Evolutionary conservation across 495 filamentous ascomycete genomes (phyloP).

Genomic region (Neurospora sp.): DNA sequence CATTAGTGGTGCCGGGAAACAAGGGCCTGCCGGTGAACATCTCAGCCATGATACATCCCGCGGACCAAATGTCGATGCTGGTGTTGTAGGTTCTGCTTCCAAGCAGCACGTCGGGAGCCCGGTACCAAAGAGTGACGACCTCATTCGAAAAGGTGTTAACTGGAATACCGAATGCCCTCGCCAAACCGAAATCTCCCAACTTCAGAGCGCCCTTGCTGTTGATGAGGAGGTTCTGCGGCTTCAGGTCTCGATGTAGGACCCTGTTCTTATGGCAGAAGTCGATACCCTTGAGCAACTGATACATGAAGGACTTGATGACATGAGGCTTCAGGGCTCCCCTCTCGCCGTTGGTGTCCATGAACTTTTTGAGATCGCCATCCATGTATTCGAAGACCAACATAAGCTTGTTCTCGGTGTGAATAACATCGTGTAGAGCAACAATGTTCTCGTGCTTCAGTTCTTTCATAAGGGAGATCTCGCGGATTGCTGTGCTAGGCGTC

Average conservation of each 20-base stretch:
- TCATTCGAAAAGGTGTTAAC: conserved; percentile 99
- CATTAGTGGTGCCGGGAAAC: conserved; percentile 92
- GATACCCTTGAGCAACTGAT: conserved; percentile 85
- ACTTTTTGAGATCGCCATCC: conserved; percentile 98
- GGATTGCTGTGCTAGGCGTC: conserved; percentile 95
- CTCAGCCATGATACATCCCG: conserved; percentile 97
- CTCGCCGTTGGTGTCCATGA: conserved; percentile 88
- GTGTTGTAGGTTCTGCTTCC: conserved; percentile 91
- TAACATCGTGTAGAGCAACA: conserved; percentile 94
- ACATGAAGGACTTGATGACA: conserved; percentile 96
- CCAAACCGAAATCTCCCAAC: conserved; percentile 90
- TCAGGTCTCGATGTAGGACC: conserved; percentile 90
- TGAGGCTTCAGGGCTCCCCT: conserved; percentile 71
- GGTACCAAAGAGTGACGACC: conserved; percentile 94
- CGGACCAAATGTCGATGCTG: conserved; percentile 96
- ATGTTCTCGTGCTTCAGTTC: conserved; percentile 98
- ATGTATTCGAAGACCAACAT: conserved; percentile 99
- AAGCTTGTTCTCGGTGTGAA: conserved; percentile 98
- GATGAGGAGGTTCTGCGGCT: conserved; percentile 91
- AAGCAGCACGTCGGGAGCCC: conserved; percentile 85
- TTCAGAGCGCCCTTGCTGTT: conserved; percentile 87
- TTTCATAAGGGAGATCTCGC: conserved; percentile 98
- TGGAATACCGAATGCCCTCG: conserved; percentile 88
- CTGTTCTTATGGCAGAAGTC: conserved; percentile 96
- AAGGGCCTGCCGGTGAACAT: conserved; percentile 91